Percentiles rank a stretch among this genome's conserved stretches.
Evolutionary conservation across 257 asterid genomes (phyloP).

Genomic region (Paulownia fortunei): DNA sequence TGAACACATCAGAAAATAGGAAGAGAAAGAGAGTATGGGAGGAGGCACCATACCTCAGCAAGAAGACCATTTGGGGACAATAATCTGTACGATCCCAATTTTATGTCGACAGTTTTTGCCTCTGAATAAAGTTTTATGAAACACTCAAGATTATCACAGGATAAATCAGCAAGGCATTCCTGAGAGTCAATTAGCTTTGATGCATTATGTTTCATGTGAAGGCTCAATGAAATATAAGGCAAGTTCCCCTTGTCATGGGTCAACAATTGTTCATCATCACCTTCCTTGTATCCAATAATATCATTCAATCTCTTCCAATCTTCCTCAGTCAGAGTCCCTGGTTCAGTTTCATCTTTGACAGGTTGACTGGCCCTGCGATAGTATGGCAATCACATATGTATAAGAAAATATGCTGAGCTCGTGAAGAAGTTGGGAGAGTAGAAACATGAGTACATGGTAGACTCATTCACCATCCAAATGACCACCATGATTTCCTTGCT

Average conservation of each 20-base stretch:
- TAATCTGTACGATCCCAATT: constrained; percentile 90
- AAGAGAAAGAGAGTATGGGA: constrained; percentile 4
- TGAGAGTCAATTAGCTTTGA: constrained; percentile 75
- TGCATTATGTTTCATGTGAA: constrained; percentile 96
- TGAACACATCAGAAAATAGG: constrained; percentile 15
- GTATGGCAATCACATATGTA: constrained; percentile 32
- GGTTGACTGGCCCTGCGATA: constrained; percentile 69
- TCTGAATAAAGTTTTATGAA: constrained; percentile 73
- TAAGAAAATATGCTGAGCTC: constrained; percentile 25
- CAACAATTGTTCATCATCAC: constrained; percentile 60
- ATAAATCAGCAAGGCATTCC: constrained; percentile 89
- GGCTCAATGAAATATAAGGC: constrained; percentile 71
- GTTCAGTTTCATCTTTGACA: constrained; percentile 74
- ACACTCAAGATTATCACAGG: constrained; percentile 92
- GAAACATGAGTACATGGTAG: constrained; percentile 25
- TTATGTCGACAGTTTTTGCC: constrained; percentile 74
- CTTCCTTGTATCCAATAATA: constrained; percentile 88
- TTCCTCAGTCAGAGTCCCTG: constrained; percentile 76
- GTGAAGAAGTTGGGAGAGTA: constrained; percentile 22
- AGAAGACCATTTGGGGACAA: constrained; percentile 93
- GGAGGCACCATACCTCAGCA: constrained; percentile 66
- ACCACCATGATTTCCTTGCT: constrained; percentile 87
- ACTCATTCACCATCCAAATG: constrained; percentile 81
- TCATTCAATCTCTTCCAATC: constrained; percentile 93
- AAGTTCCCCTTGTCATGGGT: constrained; percentile 55